Conservation (phyloP, 1,284 basidiomycete species). For the Polyporus tsugae region DNA sequence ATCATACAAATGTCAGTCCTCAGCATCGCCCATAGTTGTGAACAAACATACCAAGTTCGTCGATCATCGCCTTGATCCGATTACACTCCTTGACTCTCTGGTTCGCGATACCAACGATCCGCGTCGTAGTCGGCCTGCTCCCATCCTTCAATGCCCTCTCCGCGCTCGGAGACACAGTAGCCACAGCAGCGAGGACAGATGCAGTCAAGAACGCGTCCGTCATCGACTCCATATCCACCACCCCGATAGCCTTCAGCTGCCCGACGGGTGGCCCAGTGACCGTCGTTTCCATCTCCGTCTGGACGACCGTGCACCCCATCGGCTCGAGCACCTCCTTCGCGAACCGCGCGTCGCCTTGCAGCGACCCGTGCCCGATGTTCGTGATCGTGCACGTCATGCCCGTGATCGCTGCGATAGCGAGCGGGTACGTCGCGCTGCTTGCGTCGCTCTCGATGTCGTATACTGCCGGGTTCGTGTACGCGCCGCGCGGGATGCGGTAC, state of each 20-base stretch:
- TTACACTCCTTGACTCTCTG: constrained; percentile 99
- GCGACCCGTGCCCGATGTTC: constrained; percentile 90
- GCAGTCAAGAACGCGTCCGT: constrained; percentile 99
- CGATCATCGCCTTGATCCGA: constrained; percentile 95
- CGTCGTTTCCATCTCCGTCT: constrained; percentile 91
- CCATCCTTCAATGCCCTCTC: constrained; percentile 45
- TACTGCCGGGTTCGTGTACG: constrained; percentile 80
- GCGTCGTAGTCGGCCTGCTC: constrained; percentile 59
- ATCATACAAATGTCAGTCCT: constrained; percentile 20
- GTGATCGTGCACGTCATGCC: constrained; percentile 93
- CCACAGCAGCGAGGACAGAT: constrained; percentile 90
- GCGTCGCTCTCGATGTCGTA: constrained; percentile 98
- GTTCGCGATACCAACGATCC: constrained; percentile 96
- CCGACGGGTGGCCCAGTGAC: constrained; percentile 90
- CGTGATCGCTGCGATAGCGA: constrained; percentile 96
- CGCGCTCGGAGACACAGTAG: constrained; percentile 57
- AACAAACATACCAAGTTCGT: constrained; percentile 78
- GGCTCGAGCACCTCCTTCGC: constrained; percentile 92
- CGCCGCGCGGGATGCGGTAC: constrained; percentile 88
- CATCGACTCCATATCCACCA: constrained; percentile 99
- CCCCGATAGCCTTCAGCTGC: constrained; percentile 82
- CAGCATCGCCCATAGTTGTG: neutral
- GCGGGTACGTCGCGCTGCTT: constrained; percentile 95
- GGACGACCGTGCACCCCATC: constrained; percentile 94
- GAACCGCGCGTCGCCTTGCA: constrained; percentile 97